Base-by-base conservation (phyloP, 371 early-diverging fungal species). In the Phascolomyces articulosus region DNA sequence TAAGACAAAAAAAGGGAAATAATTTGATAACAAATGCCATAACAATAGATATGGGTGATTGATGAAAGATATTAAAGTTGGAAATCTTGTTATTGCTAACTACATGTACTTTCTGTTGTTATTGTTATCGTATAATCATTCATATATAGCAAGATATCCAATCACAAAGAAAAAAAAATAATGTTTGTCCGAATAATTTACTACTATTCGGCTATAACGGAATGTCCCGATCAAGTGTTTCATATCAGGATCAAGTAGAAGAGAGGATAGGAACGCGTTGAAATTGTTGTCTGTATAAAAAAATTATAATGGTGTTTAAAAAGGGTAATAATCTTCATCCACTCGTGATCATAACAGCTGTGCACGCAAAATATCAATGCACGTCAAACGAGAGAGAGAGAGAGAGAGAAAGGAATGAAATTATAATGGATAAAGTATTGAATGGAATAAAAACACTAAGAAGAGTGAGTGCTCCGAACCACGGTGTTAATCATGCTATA, bases 201-300 rank as follows among this genome's bases (percentile, higher is more conserved):
- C 15, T 44, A 34, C 11, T 16, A 51, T 24, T 51, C 51, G 51
- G 51, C 51, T 51, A 21, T 51, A 51, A 51, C 51, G 51, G 51
- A 51, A 3, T 51, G 24, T 51, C 24, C 51, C 51, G 51, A 51
- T 51, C 51, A 51, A 51, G 51, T 51, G 51, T 51, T 51, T 51
- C 51, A 51, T 47, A n/a, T 4, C n/a, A 18, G 47, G 38, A 38
- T 7, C 20, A 6, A 18, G 47, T 8, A 47, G n/a, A n/a, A 18
- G 47, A 3, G 23, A 51, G 7, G 51, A 44, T 18, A 38, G 44
- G 8, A 44, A 44, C 8, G 44, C 44, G 0, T 0, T 6, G 11
- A 34, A 11, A 6, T 9, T 34, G 0, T 44, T 51, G 26, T 8
- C 51, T 24, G 51, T 51, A 51, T 51, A 51, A 51, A 51, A 51